Percentiles rank a stretch among this genome's conserved stretches.
Conservation (phyloP, 2,329 filamentous ascomycete genomes). For the Botryotinia calthae region DNA sequence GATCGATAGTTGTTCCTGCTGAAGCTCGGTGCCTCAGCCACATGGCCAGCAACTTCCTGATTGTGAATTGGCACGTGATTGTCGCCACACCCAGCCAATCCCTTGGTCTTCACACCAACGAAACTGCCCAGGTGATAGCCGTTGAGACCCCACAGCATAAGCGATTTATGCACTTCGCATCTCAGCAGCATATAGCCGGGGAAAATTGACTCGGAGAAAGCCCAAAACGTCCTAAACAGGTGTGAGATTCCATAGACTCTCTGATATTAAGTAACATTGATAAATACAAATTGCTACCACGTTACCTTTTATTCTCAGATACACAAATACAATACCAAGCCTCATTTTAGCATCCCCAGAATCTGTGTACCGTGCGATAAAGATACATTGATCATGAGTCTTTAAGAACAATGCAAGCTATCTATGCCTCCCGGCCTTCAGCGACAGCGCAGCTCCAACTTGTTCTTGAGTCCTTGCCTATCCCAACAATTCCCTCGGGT, state of each 20-base stretch:
- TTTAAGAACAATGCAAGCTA: background rate
- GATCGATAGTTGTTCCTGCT: background rate
- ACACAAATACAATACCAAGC: background rate
- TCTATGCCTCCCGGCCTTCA: background rate
- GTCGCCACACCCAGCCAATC: no score
- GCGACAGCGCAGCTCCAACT: background rate
- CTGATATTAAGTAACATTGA: no score
- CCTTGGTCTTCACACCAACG: no score
- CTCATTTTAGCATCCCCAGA: background rate
- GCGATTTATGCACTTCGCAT: background rate
- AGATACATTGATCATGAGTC: background rate
- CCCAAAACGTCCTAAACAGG: no score
- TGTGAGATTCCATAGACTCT: no score
- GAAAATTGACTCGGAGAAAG: no score
- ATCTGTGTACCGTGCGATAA: no score
- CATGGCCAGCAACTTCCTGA: no score
- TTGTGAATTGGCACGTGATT: no score
- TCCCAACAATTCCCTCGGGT: background rate
- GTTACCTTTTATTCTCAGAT: background rate
- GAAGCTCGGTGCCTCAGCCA: background rate
- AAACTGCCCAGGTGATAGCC: no score
- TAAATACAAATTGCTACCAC: no score
- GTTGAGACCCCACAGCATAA: background rate
- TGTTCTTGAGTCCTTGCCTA: background rate
- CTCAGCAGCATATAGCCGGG: background rate